Base-by-base conservation (phyloP, 148 eudicot genomes). In the Pharnaceum exiguum region DNA sequence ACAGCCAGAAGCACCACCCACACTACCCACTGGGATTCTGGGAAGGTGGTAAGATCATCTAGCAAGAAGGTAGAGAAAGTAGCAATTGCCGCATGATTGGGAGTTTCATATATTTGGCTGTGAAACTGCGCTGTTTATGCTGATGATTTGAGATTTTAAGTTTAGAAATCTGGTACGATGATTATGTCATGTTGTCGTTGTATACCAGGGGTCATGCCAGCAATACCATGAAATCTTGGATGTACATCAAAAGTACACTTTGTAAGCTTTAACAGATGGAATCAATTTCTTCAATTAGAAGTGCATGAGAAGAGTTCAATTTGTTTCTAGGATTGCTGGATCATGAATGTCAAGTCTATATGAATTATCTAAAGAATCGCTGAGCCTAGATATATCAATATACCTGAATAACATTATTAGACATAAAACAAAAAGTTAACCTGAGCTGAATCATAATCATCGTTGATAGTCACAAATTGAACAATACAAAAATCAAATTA, bases 1-100 rank as follows among this genome's bases (percentile, higher is more conserved):
- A 35, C n/a, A 85, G 77, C 81, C 85, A 22, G 79, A 71, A 75
- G 55, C 36, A 31, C n/a, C n/a, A n/a, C n/a, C n/a, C n/a, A n/a
- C n/a, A n/a, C 71, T 76, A 12, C 13, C 69, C 47, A 37, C 73
- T 40, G 62, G n/a, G n/a, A n/a, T n/a, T n/a, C n/a, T n/a, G n/a
- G 29, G 55, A 80, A 75, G 73, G 42, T 45, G 5, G 52, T 30
- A 51, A 79, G 79, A 67, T 23, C 47, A 21, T 25, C 72, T 10
- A 62, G 48, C 28, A 75, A 77, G 67, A 78, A 76, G 69, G 60
- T 28, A 25, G 88, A 77, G 51, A 82, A 85, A 57, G 73, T 67
- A 60, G 71, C 83, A 19, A 71, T 73, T 44, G 62, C 79, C 22
- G 74, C 85, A n/a, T 79, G 74, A 62, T n/a, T 27, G 51, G 51